Percentiles rank a stretch among this genome's conserved stretches.
Conservation (phyloP, 2,329 filamentous ascomycete species). For the Trichoderma endophyticum region DNA sequence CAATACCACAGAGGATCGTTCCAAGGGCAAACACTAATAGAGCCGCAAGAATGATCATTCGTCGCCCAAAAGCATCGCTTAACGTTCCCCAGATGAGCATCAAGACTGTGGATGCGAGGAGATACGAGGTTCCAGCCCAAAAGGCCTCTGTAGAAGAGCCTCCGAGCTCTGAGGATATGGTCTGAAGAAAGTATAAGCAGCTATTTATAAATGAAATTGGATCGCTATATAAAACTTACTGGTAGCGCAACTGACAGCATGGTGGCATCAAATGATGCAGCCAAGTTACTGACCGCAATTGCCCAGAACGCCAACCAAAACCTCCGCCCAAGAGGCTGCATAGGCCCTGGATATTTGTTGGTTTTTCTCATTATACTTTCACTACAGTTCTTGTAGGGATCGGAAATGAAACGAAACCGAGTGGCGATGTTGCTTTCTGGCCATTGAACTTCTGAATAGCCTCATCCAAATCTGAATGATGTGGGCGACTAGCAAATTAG, state of each 20-base stretch:
- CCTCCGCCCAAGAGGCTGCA: not conserved
- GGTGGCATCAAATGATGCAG: not conserved
- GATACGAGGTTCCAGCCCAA: not conserved
- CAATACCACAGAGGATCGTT: not conserved
- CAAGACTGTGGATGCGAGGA: not conserved
- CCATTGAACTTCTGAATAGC: not conserved
- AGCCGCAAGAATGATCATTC: not conserved
- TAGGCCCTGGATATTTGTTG: not conserved
- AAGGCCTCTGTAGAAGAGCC: not conserved
- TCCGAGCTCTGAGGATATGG: not conserved
- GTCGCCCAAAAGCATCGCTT: not conserved
- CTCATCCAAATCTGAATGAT: not conserved
- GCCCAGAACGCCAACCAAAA: not conserved
- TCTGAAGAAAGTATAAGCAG: not conserved
- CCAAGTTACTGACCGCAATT: not conserved
- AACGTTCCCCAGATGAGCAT: not conserved
- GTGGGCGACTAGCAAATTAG: not conserved
- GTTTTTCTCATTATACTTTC: not conserved
- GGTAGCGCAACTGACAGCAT: not conserved
- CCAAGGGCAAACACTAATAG: not conserved
- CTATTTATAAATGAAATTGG: not conserved
- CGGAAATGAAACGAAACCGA: not conserved
- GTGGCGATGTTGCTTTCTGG: not conserved
- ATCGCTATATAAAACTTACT: not conserved
- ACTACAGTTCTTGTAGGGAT: not conserved